Percentiles rank a stretch among this genome's conserved stretches.
These are phyloP conservation scores for Rhodotorula sp. DNA, from an alignment of 1,284 basidiomycete genomes.

Conservation along the genomic window DNA sequence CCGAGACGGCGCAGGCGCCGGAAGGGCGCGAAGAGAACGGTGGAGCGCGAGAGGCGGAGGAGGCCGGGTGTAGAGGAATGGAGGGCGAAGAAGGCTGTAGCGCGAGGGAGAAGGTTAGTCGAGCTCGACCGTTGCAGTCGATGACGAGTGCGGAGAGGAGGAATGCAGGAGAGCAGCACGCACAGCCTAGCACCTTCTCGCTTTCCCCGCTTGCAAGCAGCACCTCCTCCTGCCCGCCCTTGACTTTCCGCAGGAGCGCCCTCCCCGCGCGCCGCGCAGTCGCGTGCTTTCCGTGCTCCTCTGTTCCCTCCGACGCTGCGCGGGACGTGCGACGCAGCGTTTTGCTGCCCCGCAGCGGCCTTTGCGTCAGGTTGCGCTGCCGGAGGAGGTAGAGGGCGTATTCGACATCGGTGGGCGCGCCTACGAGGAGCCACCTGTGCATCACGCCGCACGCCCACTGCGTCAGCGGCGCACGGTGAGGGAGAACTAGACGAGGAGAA, in stretches of 20 bases:
- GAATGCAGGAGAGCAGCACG: neutral
- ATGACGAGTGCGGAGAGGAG: neutral
- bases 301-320: too few species aligned
- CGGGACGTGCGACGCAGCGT: slow-evolving; percentile 23
- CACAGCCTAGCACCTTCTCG: neutral
- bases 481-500: neutral
- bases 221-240: neutral
- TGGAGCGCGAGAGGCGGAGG: slow-evolving; percentile 18
- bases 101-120: neutral
- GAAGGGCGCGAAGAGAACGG: slow-evolving; percentile 21
- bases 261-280: neutral
- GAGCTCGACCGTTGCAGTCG: neutral
- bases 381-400: slow-evolving; percentile 26
- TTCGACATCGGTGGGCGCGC: slow-evolving; percentile 34
- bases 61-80: slow-evolving; percentile 29
- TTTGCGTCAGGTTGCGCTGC: slow-evolving; percentile 12
- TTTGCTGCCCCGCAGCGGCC: slow-evolving; percentile 19
- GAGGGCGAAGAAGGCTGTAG: slow-evolving; percentile 34
- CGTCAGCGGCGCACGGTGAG: neutral
- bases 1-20: slow-evolving; percentile 20
- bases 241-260: neutral
- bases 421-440: slow-evolving; percentile 34
- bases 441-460: too few species aligned
- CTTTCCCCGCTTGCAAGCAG: neutral
- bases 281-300: neutral